Evolutionary conservation across 805 yeast genomes (phyloP).

Genomic region (Teunomyces kruisii): DNA sequence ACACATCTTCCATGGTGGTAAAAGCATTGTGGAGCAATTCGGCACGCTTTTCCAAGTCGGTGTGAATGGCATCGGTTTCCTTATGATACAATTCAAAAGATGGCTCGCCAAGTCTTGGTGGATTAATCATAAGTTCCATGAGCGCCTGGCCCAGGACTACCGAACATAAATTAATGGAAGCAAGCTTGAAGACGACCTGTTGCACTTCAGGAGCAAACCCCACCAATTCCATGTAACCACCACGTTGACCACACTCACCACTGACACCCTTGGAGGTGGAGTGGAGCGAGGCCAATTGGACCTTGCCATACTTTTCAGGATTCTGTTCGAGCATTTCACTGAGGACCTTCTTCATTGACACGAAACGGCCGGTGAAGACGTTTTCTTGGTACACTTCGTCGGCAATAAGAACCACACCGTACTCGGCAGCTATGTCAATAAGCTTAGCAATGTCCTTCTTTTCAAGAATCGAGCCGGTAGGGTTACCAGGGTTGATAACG

Average conservation of each 20-base stretch:
- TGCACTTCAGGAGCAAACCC: constrained; percentile 74
- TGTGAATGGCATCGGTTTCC: constrained; percentile 64
- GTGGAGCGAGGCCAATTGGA: constrained; percentile 90
- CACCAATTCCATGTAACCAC: constrained; percentile 94
- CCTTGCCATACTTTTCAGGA: constrained; percentile 59
- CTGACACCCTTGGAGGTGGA: constrained; percentile 97
- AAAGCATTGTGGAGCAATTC: constrained; percentile 66
- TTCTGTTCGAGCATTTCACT: constrained; percentile 55
- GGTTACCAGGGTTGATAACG: constrained; percentile 97
- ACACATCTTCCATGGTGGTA: constrained; percentile 72
- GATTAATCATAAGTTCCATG: constrained; percentile 90
- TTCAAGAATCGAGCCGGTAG: constrained; percentile 85
- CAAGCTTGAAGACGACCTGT: constrained; percentile 76
- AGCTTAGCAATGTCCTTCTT: constrained; percentile 67
- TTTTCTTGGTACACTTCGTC: constrained; percentile 98
- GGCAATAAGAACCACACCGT: constrained; percentile 85
- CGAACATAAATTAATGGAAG: constrained; percentile 89
- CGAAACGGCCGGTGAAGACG: constrained; percentile 76
- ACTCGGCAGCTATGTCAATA: constrained; percentile 75
- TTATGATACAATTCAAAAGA: constrained; percentile 64
- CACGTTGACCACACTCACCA: constrained; percentile 99
- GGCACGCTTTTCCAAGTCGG: constrained; percentile 65
- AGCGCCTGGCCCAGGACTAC: constrained; percentile 94
- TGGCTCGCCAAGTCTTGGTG: constrained; percentile 77
- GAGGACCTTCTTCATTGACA: constrained; percentile 80